A percentile compares a stretch with the other conserved stretches of the same genome.
Evolutionary conservation across 495 filamentous ascomycete genomes (phyloP).

Genomic region (Paragyromitra xinjiangensis): DNA sequence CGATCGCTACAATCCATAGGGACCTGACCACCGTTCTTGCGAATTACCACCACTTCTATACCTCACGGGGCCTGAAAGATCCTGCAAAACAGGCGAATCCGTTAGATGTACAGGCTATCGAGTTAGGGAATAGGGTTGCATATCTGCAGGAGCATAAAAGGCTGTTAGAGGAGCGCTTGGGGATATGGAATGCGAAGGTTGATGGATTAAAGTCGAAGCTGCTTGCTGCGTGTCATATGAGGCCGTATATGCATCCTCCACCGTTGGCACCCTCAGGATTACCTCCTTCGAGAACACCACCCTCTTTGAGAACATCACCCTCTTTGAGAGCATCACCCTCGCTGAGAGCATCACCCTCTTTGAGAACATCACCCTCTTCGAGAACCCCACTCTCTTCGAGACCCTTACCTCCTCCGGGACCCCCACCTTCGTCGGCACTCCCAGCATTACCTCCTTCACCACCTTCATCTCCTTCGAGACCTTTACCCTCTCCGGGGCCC

Average conservation of each 20-base stretch:
- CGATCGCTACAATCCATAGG: not conserved
- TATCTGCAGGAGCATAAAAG: conserved; percentile 11
- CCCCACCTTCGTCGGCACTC: too few relatives aligned
- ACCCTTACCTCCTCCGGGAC: not conserved
- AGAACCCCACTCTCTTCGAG: not conserved
- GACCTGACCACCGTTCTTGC: conserved; percentile 7
- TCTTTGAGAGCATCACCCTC: not conserved
- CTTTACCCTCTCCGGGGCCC: too few relatives aligned
- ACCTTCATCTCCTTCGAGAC: too few relatives aligned
- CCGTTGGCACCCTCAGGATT: not conserved
- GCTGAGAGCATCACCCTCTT: not conserved
- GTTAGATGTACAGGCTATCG: conserved; percentile 8
- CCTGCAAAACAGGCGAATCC: not conserved
- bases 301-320: not conserved
- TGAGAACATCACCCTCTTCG: not conserved
- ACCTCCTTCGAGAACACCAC: not conserved
- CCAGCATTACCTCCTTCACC: too few relatives aligned
- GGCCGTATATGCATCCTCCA: not conserved
- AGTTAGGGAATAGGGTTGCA: conserved; percentile 3
- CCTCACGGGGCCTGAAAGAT: conserved; percentile 12
- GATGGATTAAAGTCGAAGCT: not conserved
- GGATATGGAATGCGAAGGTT: not conserved
- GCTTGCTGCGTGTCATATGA: conserved; percentile 13
- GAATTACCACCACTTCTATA: conserved; percentile 23
- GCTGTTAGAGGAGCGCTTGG: conserved; percentile 2